phyloP scores from a whole-genome alignment of 345 rosid genomes.

The Eucalyptus caleyi region DNA sequence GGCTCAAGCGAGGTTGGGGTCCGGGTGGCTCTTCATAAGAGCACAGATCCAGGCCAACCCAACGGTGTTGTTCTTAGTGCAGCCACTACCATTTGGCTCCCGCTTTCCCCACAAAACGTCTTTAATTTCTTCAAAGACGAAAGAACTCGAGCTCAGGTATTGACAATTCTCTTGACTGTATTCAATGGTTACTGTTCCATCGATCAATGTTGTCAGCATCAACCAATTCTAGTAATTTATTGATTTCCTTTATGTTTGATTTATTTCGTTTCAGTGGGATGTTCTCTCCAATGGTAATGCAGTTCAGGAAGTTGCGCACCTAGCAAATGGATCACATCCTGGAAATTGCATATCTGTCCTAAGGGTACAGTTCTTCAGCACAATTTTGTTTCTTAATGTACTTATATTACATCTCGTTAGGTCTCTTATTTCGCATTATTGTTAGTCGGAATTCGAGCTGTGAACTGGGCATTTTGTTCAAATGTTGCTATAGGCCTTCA shows the following conservation, averaged over 20 bases:
- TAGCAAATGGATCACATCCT: constrained; percentile 77
- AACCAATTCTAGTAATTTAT: not conserved
- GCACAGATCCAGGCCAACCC: constrained; percentile 70
- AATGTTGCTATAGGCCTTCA: constrained; percentile 41
- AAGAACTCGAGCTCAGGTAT: constrained; percentile 85
- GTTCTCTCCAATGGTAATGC: constrained; percentile 81
- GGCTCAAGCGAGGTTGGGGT: constrained; percentile 60
- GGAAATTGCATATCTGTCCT: constrained; percentile 95
- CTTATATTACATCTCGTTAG: not conserved
- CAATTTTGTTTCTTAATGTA: not conserved
- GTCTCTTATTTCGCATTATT: not conserved
- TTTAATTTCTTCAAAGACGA: constrained; percentile 89
- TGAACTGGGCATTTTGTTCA: not conserved
- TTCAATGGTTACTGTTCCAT: not conserved
- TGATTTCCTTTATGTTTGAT: not conserved
- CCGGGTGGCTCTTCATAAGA: constrained; percentile 73
- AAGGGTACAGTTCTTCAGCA: constrained; percentile 37
- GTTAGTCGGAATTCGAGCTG: not conserved
- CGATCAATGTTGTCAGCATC: not conserved
- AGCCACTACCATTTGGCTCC: constrained; percentile 91
- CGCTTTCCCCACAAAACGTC: constrained; percentile 56
- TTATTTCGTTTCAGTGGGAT: constrained; percentile 56
- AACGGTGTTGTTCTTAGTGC: constrained; percentile 85
- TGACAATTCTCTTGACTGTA: not conserved
- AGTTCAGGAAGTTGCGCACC: constrained; percentile 91